These are phyloP conservation scores for Debaryomyces hansenii DNA, from an alignment of 805 yeast genomes.

Conservation along the genomic window DNA sequence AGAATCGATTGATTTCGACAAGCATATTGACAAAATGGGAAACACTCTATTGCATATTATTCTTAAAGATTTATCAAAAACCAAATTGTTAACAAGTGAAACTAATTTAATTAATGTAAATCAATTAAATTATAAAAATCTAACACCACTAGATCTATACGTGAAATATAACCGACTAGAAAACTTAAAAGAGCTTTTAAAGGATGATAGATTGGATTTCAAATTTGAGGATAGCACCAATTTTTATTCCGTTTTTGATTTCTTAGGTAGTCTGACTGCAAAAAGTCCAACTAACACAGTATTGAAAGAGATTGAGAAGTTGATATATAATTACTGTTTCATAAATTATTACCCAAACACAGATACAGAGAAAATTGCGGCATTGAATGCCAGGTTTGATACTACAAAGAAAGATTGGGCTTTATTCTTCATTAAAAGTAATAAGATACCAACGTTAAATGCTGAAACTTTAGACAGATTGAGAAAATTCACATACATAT, in stretches of 20 bases:
- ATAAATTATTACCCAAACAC: constrained; percentile 19
- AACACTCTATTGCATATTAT: constrained; percentile 78
- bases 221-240: constrained; percentile 32
- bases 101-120: constrained; percentile 50
- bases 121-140: constrained; percentile 52
- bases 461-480: constrained; percentile 18
- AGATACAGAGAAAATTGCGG: constrained; percentile 13
- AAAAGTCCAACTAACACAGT: constrained; percentile 18
- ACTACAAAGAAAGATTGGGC: constrained; percentile 32
- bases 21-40: constrained; percentile 72
- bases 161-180: constrained; percentile 67
- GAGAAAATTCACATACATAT: constrained; percentile 21
- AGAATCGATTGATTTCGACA: constrained; percentile 44
- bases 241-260: constrained; percentile 39
- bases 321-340: constrained; percentile 20
- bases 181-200: constrained; percentile 53
- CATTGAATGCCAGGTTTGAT: constrained; percentile 38
- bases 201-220: constrained; percentile 46
- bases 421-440: constrained; percentile 18
- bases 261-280: constrained; percentile 31
- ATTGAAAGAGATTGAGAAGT: constrained; percentile 23
- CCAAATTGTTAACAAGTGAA: constrained; percentile 22
- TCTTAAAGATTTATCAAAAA: constrained; percentile 44
- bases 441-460: constrained; percentile 7
- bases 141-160: constrained; percentile 72